These are phyloP conservation scores for Cutaneotrichosporon cavernicola DNA, from an alignment of 1,284 basidiomycete genomes.

Conservation along the genomic window DNA sequence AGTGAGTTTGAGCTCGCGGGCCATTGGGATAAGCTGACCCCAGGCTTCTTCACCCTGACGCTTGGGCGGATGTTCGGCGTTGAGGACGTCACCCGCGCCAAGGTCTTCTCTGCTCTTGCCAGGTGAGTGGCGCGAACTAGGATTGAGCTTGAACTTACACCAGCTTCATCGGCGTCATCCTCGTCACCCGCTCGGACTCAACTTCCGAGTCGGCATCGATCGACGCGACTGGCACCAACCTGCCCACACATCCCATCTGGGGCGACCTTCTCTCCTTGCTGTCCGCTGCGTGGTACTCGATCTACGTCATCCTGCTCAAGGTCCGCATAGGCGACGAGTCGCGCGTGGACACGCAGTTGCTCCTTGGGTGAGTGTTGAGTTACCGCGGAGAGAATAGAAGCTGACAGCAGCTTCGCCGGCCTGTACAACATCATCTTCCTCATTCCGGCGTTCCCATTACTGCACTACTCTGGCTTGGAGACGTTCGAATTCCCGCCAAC, in stretches of 20 bases:
- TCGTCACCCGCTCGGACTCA: constrained; percentile 81
- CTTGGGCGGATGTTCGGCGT: constrained; percentile 81
- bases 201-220: constrained; percentile 36
- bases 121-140: constrained; percentile 59
- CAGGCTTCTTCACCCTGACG: constrained; percentile 91
- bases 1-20: constrained; percentile 59
- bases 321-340: constrained; percentile 78
- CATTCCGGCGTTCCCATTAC: constrained; percentile 77
- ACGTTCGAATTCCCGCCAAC: constrained; percentile 70
- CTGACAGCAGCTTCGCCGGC: constrained; percentile 67
- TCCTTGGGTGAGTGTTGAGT: constrained; percentile 65
- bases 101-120: constrained; percentile 74
- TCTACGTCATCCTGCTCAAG: constrained; percentile 91
- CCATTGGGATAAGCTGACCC: background rate
- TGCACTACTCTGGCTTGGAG: constrained; percentile 77
- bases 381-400: constrained; percentile 9
- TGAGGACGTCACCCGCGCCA: constrained; percentile 71
- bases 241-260: constrained; percentile 54
- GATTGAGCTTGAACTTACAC: constrained; percentile 16
- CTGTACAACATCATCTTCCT: constrained; percentile 78
- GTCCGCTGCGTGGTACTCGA: constrained; percentile 81
- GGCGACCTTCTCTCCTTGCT: constrained; percentile 79
- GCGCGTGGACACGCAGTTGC: constrained; percentile 85
- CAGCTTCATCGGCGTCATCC: constrained; percentile 79
- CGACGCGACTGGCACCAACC: constrained; percentile 16